These are phyloP conservation scores for Thecaphora frezii DNA, from an alignment of 1,284 basidiomycete genomes.

Conservation along the genomic window DNA sequence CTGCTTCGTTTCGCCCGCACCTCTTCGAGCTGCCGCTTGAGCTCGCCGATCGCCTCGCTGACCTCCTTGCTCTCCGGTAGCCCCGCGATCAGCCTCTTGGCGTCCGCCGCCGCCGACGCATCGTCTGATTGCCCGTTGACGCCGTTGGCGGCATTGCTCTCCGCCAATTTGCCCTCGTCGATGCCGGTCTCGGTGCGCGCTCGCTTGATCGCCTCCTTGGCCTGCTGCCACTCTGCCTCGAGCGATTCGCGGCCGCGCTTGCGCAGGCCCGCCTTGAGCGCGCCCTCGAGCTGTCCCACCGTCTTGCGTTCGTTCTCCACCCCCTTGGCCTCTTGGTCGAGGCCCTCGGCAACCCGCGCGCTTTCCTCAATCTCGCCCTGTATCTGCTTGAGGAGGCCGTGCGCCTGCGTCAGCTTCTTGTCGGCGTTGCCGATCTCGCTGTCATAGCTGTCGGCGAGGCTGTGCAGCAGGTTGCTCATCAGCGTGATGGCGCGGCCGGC, in stretches of 20 bases:
- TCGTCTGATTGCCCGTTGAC: slow-evolving; percentile 1
- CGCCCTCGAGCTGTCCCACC: slow-evolving; percentile 69
- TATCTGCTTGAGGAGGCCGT: slow-evolving; percentile 81
- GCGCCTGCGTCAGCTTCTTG: slow-evolving; percentile 85
- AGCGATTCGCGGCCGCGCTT: slow-evolving; percentile 67
- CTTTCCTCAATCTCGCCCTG: slow-evolving; percentile 89
- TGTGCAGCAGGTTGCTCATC: slow-evolving; percentile 82
- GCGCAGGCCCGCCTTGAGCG: slow-evolving; percentile 74
- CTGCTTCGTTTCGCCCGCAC: slow-evolving; percentile 27
- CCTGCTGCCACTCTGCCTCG: slow-evolving; percentile 41
- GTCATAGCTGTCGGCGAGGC: slow-evolving; percentile 88
- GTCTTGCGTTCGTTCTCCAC: slow-evolving; percentile 69
- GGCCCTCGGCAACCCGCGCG: slow-evolving; percentile 71
- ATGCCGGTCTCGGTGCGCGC: slow-evolving; percentile 35
- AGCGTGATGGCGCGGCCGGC: slow-evolving; percentile 75
- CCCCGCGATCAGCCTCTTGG: slow-evolving; percentile 11
- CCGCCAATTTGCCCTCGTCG: slow-evolving; percentile 19
- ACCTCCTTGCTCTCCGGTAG: slow-evolving; percentile 18
- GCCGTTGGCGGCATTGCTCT: slow-evolving; percentile 14
- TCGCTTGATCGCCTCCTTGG: slow-evolving; percentile 32
- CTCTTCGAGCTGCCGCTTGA: slow-evolving; percentile 31
- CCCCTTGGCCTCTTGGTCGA: slow-evolving; percentile 67
- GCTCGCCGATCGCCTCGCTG: slow-evolving; percentile 28
- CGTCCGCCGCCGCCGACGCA: slow-evolving; percentile 3
- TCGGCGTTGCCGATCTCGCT: slow-evolving; percentile 89